A percentile compares a stretch with the other conserved stretches of the same genome.
phyloP scores from a whole-genome alignment of 768 basidiomycete species.

The Brasilioporus rufonigricans region DNA sequence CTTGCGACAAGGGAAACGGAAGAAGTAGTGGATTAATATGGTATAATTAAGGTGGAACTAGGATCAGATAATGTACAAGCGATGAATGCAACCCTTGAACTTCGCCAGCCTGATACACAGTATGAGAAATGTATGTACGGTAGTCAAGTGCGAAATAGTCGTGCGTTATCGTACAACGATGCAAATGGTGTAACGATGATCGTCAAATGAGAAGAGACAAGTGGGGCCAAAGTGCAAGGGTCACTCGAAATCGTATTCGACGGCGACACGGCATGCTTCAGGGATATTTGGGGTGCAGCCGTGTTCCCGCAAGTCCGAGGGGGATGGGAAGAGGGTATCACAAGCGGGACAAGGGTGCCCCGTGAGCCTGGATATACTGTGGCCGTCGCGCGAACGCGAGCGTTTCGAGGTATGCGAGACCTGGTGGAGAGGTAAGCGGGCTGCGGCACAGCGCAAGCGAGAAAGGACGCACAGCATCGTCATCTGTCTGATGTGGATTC shows the following conservation, averaged over 20 bases:
- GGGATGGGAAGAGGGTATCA: constrained; percentile 61
- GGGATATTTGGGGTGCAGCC: constrained; percentile 50
- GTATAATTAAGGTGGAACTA: constrained; percentile 33
- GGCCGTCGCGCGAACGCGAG: constrained; percentile 45
- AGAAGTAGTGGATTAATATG: constrained; percentile 29
- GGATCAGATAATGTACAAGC: constrained; percentile 29
- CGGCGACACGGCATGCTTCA: constrained; percentile 71
- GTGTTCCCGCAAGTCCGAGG: constrained; percentile 59
- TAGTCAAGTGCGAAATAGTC: constrained; percentile 25
- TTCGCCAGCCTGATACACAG: constrained; percentile 13
- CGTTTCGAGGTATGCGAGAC: constrained; percentile 57
- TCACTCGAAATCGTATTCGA: constrained; percentile 71
- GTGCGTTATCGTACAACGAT: constrained; percentile 31
- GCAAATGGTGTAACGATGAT: constrained; percentile 20
- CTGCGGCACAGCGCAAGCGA: constrained; percentile 1
- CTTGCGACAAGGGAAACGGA: no score
- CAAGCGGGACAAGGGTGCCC: constrained; percentile 74
- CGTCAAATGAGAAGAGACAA: constrained; percentile 7
- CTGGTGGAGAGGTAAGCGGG: constrained; percentile 31
- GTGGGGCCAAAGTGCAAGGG: not conserved
- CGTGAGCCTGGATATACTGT: constrained; percentile 38
- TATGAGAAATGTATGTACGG: constrained; percentile 27
- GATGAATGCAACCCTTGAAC: constrained; percentile 17
- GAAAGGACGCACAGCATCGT: constrained; percentile 39
- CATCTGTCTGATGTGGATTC: constrained; percentile 38